A percentile compares a stretch with the other conserved stretches of the same genome.
These are phyloP conservation scores for Pleurozium schreberi DNA, from an alignment of 225 moss, liverwort and hornwort genomes.

Conservation along the genomic window DNA sequence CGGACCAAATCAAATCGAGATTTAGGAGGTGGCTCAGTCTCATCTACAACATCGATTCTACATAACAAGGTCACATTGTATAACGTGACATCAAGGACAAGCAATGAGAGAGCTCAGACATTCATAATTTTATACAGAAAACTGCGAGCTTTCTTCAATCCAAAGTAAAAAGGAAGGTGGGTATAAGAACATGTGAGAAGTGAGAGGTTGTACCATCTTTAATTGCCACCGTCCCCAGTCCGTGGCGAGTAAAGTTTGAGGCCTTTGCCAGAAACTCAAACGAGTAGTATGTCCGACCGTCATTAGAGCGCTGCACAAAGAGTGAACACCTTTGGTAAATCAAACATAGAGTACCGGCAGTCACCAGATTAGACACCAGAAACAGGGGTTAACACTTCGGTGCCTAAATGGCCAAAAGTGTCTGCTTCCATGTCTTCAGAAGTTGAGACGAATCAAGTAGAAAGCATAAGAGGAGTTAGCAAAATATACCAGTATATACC, in stretches of 20 bases:
- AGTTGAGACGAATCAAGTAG: neutral
- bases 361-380: neutral
- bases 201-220: constrained; percentile 34
- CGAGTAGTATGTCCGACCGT: constrained; percentile 69
- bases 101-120: neutral
- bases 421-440: neutral
- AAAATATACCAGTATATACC: neutral
- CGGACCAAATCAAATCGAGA: neutral
- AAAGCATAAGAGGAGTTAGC: neutral
- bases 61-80: neutral
- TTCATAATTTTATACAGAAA: neutral
- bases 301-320: constrained; percentile 33
- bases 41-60: neutral
- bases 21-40: neutral
- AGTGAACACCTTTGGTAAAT: neutral
- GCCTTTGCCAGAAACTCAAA: constrained; percentile 87
- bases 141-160: neutral
- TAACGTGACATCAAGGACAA: neutral
- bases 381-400: neutral
- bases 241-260: constrained; percentile 82
- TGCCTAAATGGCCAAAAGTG: neutral
- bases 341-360: neutral
- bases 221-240: constrained; percentile 79
- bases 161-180: neutral
- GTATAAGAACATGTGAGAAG: neutral